phyloP scores from a whole-genome alignment of 495 filamentous ascomycete genomes.

The Xanthoparmelia taractica region DNA sequence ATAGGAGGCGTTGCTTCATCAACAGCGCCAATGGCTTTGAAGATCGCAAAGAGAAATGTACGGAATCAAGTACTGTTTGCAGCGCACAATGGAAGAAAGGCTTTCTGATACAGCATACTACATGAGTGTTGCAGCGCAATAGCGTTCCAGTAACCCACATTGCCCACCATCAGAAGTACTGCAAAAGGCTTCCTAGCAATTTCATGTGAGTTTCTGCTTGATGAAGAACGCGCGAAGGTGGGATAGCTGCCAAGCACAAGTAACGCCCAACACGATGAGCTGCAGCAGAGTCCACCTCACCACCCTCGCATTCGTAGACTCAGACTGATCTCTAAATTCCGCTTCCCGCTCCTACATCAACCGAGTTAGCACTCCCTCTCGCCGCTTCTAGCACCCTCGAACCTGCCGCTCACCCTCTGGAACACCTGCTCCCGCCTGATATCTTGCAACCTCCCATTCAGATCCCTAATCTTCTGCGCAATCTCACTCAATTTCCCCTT shows the following conservation, averaged over 20 bases:
- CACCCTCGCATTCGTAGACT: constrained; percentile 84
- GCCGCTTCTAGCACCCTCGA: not conserved
- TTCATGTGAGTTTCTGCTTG: constrained; percentile 93
- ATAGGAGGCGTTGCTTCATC: not conserved
- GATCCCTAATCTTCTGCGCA: constrained; percentile 77
- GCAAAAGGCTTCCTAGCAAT: not conserved
- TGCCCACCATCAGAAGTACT: not conserved
- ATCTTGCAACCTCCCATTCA: constrained; percentile 82
- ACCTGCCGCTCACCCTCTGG: constrained; percentile 63
- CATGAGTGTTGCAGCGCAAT: not conserved
- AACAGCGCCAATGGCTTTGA: not conserved
- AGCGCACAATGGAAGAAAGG: not conserved
- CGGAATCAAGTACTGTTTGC: not conserved
- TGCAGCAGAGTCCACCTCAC: constrained; percentile 93
- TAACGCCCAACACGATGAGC: constrained; percentile 74
- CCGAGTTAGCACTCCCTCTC: not conserved
- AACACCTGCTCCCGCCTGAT: constrained; percentile 92
- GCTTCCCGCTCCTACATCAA: constrained; percentile 78
- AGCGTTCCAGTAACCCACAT: not conserved
- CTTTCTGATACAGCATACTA: not conserved
- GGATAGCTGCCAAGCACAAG: constrained; percentile 95
- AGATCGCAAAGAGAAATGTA: not conserved
- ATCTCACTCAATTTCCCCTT: constrained; percentile 92
- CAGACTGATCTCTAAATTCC: constrained; percentile 96
- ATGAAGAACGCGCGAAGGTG: constrained; percentile 97